Evolutionary conservation across 1,284 basidiomycete species (phyloP), one percentile per base, ranked within the genome.

Genomic region (Irpex lacteus): DNA sequence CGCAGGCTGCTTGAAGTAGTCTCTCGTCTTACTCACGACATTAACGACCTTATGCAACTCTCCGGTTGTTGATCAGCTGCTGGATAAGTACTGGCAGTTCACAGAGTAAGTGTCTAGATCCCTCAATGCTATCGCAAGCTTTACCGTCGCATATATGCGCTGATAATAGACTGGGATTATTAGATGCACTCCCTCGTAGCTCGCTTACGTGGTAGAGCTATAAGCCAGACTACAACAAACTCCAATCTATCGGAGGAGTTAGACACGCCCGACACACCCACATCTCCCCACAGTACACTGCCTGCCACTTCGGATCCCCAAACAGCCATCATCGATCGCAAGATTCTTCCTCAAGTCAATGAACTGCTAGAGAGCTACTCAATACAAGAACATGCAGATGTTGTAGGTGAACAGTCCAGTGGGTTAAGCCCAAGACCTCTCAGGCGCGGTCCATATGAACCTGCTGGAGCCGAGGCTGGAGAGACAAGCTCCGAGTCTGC

Each of bases 181-280:
- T 9, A 19, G 26, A 77, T 82, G 74, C 70, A 72, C 36, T 77
- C 78, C 13, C 67, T 81, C 26, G 65, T 81, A 47, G 70, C 75
- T 19, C 78, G 79, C 38, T 66, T 82, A 19, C 76, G 80, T 11
- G 72, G 67, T 54, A 68, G 74, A 44, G 73, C 69, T 37, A 68
- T 70, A 65, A 77, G 73, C 65, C 77, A 72, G 52, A 66, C 71
- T 36, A 70, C 74, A 21, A 63, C 65, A 7, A 55, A 53, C 8
- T 70, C 71, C 1, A 55, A 67, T 5, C 70, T 65, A 34, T 63
- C 69, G 1, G 67, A 59, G 19, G 62, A 62, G 21, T 18, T 57
- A 7, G 15, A 61, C 49, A 62, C 52, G 11, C 60, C 50, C 5
- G 18, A 65, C 9, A 59, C 60, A 19, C 53, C 66, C 5, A 44